phyloP scores from a whole-genome alignment of 768 basidiomycete species.

The Lentinus brumalis region DNA sequence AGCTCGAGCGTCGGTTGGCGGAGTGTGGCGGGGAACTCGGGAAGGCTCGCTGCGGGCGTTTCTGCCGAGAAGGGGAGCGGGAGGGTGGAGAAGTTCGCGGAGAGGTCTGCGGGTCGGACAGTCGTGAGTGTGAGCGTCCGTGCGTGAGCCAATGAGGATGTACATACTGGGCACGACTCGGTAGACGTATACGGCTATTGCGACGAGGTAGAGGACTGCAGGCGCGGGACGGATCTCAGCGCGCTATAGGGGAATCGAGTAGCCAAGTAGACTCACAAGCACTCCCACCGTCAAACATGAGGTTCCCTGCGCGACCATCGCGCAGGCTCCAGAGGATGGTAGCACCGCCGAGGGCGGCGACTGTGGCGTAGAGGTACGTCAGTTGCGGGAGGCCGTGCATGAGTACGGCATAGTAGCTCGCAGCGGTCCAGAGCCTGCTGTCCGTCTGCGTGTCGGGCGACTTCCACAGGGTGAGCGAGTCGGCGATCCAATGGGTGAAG shows the following conservation, averaged over 20 bases:
- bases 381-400: slow-evolving; percentile 61
- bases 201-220: slow-evolving; percentile 74
- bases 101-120: slow-evolving; percentile 46
- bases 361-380: slow-evolving; percentile 56
- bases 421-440: slow-evolving; percentile 80
- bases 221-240: not conserved
- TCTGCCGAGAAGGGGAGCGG: slow-evolving; percentile 38
- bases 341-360: slow-evolving; percentile 59
- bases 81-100: slow-evolving; percentile 58
- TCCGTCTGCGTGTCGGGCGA: slow-evolving; percentile 73
- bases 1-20: slow-evolving; percentile 72
- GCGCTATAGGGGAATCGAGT: not conserved
- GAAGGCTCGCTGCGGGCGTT: slow-evolving; percentile 24
- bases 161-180: slow-evolving; percentile 80
- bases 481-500: slow-evolving; percentile 93
- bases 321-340: slow-evolving; percentile 79
- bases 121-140: slow-evolving; percentile 8
- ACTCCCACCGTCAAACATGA: slow-evolving; percentile 92
- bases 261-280: slow-evolving; percentile 57
- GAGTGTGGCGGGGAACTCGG: slow-evolving; percentile 64
- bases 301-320: slow-evolving; percentile 76
- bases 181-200: slow-evolving; percentile 71
- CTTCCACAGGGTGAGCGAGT: slow-evolving; percentile 89
- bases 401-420: slow-evolving; percentile 79
- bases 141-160: too few species aligned